Base-by-base conservation (phyloP, 169 alveolate genomes). In the Cardiosporidium cionae region DNA sequence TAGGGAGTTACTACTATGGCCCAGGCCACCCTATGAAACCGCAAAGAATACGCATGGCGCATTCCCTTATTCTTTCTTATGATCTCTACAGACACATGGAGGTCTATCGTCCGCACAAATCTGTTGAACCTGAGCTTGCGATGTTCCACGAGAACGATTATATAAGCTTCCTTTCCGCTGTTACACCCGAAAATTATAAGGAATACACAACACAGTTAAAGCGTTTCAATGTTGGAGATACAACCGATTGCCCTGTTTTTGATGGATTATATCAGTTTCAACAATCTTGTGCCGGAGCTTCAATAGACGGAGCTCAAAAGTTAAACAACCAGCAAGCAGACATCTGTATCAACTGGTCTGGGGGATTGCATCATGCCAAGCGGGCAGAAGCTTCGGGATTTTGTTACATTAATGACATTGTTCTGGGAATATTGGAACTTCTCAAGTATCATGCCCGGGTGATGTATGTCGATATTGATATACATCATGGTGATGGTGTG, bases 11-110 rank as follows among this genome's bases (percentile, higher is more conserved):
- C 81, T 96, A 97, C 86, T 97, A 97, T 83, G 99, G 99, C 5
- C 96, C 97, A 7, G 99, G 99, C 2, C 99, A 97, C 80, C 99
- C 99, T n/a, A 97, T 97, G 99, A 97, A 97, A 79, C 99, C 99
- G 3, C 98, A 95, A 81, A 80, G 99, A 79, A 96, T 97, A 16
- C 91, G 98, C 65, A 95, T 96, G 99, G 96, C 99, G 23, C 99
- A 97, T 87, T 92, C 96, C 67, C 87, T 96, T 76, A 93, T 97
- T 22, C 90, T 95, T 31, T 89, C 97, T 36, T 96, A 96, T 78
- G 98, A 96, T 27, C 88, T 97, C 25, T 96, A 96, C 82, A 86
- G 95, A 35, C 94, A 93, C 73, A 93, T 97, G 97, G 70, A 76
- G 65, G 76, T 91, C n/a, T 91, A 90, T 78, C 72, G 94, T 22